Evolutionary conservation across 495 filamentous ascomycete genomes (phyloP).

Genomic region (Parmelia sp.): DNA sequence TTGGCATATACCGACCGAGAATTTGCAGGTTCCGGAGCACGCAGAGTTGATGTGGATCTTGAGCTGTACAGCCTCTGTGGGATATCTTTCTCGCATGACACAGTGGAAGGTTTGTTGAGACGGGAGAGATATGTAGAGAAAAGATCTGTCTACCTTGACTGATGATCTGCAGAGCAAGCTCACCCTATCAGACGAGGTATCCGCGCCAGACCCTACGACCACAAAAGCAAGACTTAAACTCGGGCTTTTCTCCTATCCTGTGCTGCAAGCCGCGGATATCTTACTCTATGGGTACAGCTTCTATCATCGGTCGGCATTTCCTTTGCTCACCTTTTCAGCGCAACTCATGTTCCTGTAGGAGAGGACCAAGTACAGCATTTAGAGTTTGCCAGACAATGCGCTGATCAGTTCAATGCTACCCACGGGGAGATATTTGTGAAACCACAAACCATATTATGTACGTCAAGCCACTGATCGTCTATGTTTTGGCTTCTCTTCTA

Average conservation of each 20-base stretch:
- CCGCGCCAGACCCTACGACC: conserved; percentile 41
- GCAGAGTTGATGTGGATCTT: conserved; percentile 93
- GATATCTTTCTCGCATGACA: conserved; percentile 89
- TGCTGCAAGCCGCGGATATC: conserved; percentile 92
- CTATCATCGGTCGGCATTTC: not conserved
- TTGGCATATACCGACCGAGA: not conserved
- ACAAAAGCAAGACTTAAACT: conserved; percentile 61
- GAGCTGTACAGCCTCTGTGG: conserved; percentile 79
- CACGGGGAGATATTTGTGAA: conserved; percentile 57
- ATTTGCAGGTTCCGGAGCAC: conserved; percentile 64
- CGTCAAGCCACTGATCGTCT: conserved; percentile 24
- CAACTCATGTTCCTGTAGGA: conserved; percentile 93
- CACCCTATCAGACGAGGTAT: conserved; percentile 47
- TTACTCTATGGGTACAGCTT: conserved; percentile 64
- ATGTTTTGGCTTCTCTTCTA: conserved; percentile 8
- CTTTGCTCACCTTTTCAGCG: conserved; percentile 37
- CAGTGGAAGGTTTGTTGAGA: conserved; percentile 78
- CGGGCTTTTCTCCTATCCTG: conserved; percentile 94
- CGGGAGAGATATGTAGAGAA: not conserved
- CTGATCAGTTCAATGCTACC: conserved; percentile 72
- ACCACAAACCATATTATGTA: conserved; percentile 74
- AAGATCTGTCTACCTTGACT: conserved; percentile 9
- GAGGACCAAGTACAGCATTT: conserved; percentile 91
- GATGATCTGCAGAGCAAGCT: conserved; percentile 58
- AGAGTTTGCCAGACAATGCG: conserved; percentile 81